A percentile compares a stretch with the other conserved stretches of the same genome.
phyloP scores from a whole-genome alignment of 208 protist species.

The Trypanosoma mega region DNA sequence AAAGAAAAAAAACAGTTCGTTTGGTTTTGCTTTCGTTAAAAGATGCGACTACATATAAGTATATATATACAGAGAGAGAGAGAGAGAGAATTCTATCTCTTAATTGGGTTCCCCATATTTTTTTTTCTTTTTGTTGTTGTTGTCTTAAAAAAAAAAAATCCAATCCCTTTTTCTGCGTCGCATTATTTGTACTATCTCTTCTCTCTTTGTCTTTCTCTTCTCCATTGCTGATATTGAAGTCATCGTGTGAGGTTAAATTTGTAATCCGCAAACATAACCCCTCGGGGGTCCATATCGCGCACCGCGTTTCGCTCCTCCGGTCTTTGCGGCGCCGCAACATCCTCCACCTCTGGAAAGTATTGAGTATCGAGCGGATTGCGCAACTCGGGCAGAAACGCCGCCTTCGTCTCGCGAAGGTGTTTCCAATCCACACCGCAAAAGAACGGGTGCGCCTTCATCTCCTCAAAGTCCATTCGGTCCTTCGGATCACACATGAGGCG shows the following conservation, averaged over 20 bases:
- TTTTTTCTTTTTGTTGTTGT: too few relatives aligned
- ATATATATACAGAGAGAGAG: too few relatives aligned
- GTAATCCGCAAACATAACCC: conserved; percentile 89
- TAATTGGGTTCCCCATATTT: too few relatives aligned
- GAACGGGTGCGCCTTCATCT: conserved; percentile 83
- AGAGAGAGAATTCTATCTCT: too few relatives aligned
- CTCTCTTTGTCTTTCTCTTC: background rate
- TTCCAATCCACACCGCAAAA: conserved; percentile 72
- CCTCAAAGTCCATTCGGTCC: conserved; percentile 74
- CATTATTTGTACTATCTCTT: background rate
- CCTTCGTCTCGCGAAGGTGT: conserved; percentile 49
- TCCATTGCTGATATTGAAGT: background rate
- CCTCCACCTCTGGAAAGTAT: conserved; percentile 88
- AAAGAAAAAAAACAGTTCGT: too few relatives aligned
- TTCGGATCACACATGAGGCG: conserved; percentile 86
- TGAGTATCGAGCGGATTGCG: conserved; percentile 77
- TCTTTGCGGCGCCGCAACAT: conserved; percentile 17
- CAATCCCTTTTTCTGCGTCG: too few relatives aligned
- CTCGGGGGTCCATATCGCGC: conserved; percentile 76
- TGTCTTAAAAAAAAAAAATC: too few relatives aligned
- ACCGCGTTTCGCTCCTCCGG: conserved; percentile 35
- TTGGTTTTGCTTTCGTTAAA: too few relatives aligned
- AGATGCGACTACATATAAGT: too few relatives aligned
- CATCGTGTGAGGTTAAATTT: conserved; percentile 56
- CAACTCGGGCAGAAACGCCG: conserved; percentile 71